Conservation (phyloP, 352 stramenopile genomes). For the Globisporangium nunn region DNA sequence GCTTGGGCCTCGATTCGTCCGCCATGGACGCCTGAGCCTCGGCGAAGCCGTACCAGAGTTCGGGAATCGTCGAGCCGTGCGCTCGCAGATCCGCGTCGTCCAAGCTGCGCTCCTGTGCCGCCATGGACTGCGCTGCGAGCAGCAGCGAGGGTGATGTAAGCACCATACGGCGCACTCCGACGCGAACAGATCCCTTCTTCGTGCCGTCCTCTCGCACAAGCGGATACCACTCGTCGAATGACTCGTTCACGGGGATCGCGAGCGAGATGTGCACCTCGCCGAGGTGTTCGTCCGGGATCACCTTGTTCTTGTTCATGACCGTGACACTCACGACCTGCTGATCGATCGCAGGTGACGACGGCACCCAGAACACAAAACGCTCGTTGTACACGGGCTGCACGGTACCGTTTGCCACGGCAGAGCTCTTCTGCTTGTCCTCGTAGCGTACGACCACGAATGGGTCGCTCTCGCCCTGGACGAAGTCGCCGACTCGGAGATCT, state of each 20-base stretch:
- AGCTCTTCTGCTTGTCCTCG: conserved; percentile 27
- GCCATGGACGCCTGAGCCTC: conserved; percentile 20
- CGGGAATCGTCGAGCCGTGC: conserved; percentile 43
- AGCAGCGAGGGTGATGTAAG: conserved; percentile 48
- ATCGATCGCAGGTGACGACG: conserved; percentile 36
- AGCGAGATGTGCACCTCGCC: conserved; percentile 67
- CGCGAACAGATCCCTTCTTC: conserved; percentile 40
- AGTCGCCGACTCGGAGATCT: conserved; percentile 34
- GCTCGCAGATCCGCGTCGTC: conserved; percentile 31
- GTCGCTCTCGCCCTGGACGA: conserved; percentile 30
- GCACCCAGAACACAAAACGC: conserved; percentile 68
- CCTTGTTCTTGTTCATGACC: conserved; percentile 35
- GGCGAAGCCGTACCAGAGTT: conserved; percentile 56
- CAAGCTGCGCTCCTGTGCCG: conserved; percentile 30
- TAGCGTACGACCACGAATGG: conserved; percentile 40
- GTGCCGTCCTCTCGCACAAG: conserved; percentile 49
- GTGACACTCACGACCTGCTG: conserved; percentile 36
- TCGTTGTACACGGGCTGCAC: conserved; percentile 47
- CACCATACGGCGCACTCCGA: conserved; percentile 48
- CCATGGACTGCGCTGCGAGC: conserved; percentile 34
- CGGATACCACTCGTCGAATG: conserved; percentile 65
- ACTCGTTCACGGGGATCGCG: conserved; percentile 54
- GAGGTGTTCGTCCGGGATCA: conserved; percentile 41
- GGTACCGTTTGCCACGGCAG: conserved; percentile 18
- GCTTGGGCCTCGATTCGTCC: conserved; percentile 18